Evolutionary conservation across 148 eudicot species (phyloP), one percentile per base, ranked within the genome.

Genomic region (Camellia lanceoleosa): DNA sequence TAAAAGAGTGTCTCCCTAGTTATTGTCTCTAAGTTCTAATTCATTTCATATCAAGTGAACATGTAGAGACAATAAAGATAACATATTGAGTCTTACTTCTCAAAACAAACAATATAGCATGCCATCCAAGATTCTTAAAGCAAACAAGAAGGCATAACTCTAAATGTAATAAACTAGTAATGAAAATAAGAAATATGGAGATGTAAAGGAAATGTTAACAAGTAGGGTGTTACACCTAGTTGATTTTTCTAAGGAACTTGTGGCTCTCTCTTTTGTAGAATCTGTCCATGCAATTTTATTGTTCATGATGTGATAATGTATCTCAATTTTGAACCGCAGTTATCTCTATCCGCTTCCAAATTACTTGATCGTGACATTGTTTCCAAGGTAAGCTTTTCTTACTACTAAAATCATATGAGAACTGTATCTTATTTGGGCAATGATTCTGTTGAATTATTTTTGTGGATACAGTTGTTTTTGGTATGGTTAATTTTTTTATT

Each of bases 301-400:
- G 13, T 12, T 18, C 43, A 13, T 49, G 64, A 23, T 43, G 19
- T 79, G 73, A 74, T 51, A 43, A 30, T 43, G 9, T 78, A 66
- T 63, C 79, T 73, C 44, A 54, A 60, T 64, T 81, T 79, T 75
- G 62, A 64, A 51, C 68, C 88, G 86, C 97, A 95, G 99, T 80
- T 95, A 67, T 89, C 94, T 47, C 80, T 95, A 43, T 88, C 97
- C 78, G 99, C 99, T 72, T 84, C 91, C 19, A 87, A 90, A 68
- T 84, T 95, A 67, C 89, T 76, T 64, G 98, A 95, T 81, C 91
- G 76, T 44, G 99, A 95, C 70, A 80, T 92, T 43, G 7, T 86
- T 71, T 95, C 99, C 10, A 93, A 91, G 99, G 97, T 92, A 89
- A 66, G 47, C 51, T 20, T 52, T 41, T 20, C 55, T 42, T 52